Evolutionary conservation across 1,139 yeast genomes (phyloP).

Genomic region (Wickerhamomyces sp.): DNA sequence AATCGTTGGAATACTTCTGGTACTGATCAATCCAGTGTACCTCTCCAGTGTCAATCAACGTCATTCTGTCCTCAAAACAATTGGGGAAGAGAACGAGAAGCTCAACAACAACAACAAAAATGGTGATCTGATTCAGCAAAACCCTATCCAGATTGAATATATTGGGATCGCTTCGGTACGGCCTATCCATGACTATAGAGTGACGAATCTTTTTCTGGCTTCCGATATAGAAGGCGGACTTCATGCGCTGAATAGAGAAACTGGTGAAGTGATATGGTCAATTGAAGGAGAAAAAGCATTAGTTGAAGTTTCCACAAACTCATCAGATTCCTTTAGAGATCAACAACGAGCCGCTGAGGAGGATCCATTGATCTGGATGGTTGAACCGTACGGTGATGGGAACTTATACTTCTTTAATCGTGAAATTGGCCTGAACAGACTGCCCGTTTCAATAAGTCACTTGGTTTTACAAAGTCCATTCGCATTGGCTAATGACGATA

Average conservation of each 20-base stretch:
- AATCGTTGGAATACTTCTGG: background rate
- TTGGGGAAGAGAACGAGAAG: background rate
- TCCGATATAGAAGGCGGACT: slow-evolving; percentile 88
- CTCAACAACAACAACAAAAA: background rate
- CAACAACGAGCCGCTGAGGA: slow-evolving; percentile 20
- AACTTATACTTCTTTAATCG: slow-evolving; percentile 81
- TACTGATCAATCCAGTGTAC: slow-evolving; percentile 2
- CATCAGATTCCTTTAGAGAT: slow-evolving; percentile 19
- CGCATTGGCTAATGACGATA: slow-evolving; percentile 74
- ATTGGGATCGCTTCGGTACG: background rate
- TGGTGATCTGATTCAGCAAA: background rate
- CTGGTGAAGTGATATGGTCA: slow-evolving; percentile 80
- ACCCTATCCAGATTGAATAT: background rate
- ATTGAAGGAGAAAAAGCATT: slow-evolving; percentile 41
- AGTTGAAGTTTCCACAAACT: slow-evolving; percentile 22
- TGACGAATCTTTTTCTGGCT: slow-evolving; percentile 41
- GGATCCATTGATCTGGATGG: slow-evolving; percentile 58
- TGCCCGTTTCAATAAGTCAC: slow-evolving; percentile 79
- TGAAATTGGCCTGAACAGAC: slow-evolving; percentile 64
- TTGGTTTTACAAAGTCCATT: slow-evolving; percentile 83
- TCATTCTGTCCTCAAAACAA: background rate
- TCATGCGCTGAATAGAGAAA: slow-evolving; percentile 73
- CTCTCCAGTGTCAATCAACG: background rate
- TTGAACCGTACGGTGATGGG: slow-evolving; percentile 89
- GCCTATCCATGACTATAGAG: slow-evolving; percentile 9